phyloP scores from a whole-genome alignment of 2,329 filamentous ascomycete genomes.

The Xylariaceae sp. region DNA sequence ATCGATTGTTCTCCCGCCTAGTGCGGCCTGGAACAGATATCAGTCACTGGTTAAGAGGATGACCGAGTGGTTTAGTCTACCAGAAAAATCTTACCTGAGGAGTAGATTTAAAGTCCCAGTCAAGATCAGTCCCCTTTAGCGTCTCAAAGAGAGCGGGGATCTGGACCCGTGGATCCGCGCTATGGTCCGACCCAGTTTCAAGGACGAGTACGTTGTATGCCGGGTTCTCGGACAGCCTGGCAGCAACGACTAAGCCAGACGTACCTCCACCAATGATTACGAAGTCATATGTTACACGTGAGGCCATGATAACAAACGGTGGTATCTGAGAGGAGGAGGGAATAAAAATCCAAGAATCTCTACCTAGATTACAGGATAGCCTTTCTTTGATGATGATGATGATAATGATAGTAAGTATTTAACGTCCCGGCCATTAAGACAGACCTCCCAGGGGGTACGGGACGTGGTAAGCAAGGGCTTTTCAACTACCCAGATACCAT shows the following conservation, averaged over 20 bases:
- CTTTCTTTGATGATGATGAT: no score
- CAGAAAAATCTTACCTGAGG: slow-evolving; percentile 11
- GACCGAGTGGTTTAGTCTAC: no score
- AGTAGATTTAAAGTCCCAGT: slow-evolving; percentile 13
- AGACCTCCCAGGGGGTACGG: no score
- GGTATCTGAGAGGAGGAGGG: no score
- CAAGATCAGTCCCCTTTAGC: slow-evolving; percentile 5
- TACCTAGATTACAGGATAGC: no score
- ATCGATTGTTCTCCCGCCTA: slow-evolving; percentile 2
- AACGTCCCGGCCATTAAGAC: no score
- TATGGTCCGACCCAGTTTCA: slow-evolving; percentile 15
- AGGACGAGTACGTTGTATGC: slow-evolving; percentile 14
- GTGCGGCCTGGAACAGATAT: slow-evolving; percentile 1
- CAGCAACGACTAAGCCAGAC: slow-evolving; percentile 14
- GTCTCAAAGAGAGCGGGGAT: slow-evolving; percentile 9
- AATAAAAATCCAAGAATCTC: no score
- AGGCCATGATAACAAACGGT: not conserved
- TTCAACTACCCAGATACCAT: no score
- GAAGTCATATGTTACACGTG: not conserved
- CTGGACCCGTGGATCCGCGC: slow-evolving; percentile 11
- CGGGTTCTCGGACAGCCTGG: slow-evolving; percentile 15
- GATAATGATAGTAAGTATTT: no score
- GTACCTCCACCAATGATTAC: slow-evolving; percentile 10
- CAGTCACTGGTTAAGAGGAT: not conserved
- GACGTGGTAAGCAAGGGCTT: no score